Evolutionary conservation across 306 rosid species (phyloP), one percentile per base, ranked within the genome.

Genomic region (Cucumis cinereus): DNA sequence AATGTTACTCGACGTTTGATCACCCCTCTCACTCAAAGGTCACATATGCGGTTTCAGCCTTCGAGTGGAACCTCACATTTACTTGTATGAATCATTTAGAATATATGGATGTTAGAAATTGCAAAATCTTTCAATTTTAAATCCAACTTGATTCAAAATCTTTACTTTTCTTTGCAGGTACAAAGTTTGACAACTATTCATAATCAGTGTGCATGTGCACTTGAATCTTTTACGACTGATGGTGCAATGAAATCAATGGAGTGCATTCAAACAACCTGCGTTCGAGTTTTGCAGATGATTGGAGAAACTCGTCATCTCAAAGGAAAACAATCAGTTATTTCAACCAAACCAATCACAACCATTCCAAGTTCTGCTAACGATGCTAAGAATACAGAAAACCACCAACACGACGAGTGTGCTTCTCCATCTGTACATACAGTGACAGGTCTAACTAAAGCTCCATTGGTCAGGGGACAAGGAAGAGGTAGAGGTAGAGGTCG

Each of bases 41-140:
- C 81, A 68, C 81, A 78, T 41, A 78, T 67, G 76, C 76, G 81
- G 35, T 66, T 78, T 78, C 81, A 78, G 74, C 81, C 81, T 56
- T 78, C 81, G 16, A 78, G 81, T 69, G 81, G 76, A 23, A 69
- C 63, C 26, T 24, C 76, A 40, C 76, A 78, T 70, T 33, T 78
- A 70, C 52, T 78, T 40, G 81, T 78, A 78, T 35, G 77, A 40
- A 43, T 55, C 14, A 8, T 10, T 20, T 40, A 24, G 6, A 69
- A 23, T 26, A 43, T 64, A 61, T 28, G 0, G 41, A 57, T 10
- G 13, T 61, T 16, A 33, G 30, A 15, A 55, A 19, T 9, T 19
- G 26, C 3, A 54, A 53, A 55, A 8, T 55, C 28, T n/a, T 15
- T 8, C 23, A 15, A 2, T 41, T 41, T 78, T 3, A 8, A 19